phyloP scores from a whole-genome alignment of 2,329 filamentous ascomycete genomes.

The Alternaria hordeiaustralica region DNA sequence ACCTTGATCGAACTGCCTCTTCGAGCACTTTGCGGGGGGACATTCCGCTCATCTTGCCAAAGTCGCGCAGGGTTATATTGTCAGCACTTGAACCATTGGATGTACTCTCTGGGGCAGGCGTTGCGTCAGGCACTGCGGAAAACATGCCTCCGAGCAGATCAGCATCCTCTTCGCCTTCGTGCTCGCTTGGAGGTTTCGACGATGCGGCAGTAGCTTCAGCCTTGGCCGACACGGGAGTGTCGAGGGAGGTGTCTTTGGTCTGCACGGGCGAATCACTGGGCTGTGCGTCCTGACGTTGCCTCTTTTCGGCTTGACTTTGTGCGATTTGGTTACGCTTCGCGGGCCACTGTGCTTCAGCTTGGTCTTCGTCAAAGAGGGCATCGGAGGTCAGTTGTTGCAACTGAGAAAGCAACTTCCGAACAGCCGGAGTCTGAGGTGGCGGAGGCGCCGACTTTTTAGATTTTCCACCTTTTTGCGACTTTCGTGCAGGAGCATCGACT shows the following conservation, averaged over 20 bases:
- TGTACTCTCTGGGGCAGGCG: constrained; percentile 47
- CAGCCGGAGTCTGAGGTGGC: constrained; percentile 52
- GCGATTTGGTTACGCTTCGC: constrained; percentile 52
- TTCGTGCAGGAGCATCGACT: constrained; percentile 59
- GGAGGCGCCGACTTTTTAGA: constrained; percentile 24
- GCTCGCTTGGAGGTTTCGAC: constrained; percentile 1
- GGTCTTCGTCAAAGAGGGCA: constrained; percentile 56
- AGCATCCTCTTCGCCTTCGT: constrained; percentile 60
- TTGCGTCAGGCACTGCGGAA: constrained; percentile 50
- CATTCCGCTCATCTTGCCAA: constrained; percentile 81
- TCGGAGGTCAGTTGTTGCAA: constrained; percentile 76
- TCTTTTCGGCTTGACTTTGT: constrained; percentile 45
- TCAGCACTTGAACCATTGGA: constrained; percentile 45
- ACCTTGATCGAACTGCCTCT: constrained; percentile 85
- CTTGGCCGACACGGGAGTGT: not conserved
- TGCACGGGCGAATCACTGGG: not conserved
- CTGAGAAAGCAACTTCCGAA: constrained; percentile 74
- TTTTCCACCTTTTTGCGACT: constrained; percentile 35
- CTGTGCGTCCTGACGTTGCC: constrained; percentile 11
- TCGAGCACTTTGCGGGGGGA: constrained; percentile 79
- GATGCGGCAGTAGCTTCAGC: not conserved
- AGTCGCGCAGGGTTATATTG: constrained; percentile 74
- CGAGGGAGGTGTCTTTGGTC: not conserved
- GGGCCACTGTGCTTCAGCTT: constrained; percentile 56
- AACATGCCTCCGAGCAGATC: constrained; percentile 66